phyloP scores from a whole-genome alignment of 2,329 filamentous ascomycete species.

The Leptoxyphium fumago region DNA sequence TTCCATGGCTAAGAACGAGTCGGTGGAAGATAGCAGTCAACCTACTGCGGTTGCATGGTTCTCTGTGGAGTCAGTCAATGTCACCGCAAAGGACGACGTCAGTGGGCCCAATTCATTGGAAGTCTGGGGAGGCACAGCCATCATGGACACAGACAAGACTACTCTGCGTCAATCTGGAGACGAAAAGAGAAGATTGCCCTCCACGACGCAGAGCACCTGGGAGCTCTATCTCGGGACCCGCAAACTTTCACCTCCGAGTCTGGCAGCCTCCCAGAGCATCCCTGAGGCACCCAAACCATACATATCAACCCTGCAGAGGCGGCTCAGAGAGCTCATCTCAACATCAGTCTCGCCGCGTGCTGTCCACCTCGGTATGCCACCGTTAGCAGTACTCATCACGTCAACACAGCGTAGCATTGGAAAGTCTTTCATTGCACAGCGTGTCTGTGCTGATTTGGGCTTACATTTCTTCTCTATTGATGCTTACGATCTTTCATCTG shows the following conservation, averaged over 20 bases:
- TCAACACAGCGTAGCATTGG: constrained; percentile 91
- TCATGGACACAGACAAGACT: constrained; percentile 73
- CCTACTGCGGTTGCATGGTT: constrained; percentile 66
- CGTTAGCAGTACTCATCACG: constrained; percentile 72
- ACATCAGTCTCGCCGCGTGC: constrained; percentile 80
- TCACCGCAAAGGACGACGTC: constrained; percentile 31
- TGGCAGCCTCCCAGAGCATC: constrained; percentile 12
- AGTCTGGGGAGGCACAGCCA: constrained; percentile 72
- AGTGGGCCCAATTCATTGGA: constrained; percentile 48
- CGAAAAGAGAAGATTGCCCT: constrained; percentile 65
- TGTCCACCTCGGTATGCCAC: constrained; percentile 73
- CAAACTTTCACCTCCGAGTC: constrained; percentile 39
- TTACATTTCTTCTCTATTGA: constrained; percentile 81
- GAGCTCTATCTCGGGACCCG: constrained; percentile 73
- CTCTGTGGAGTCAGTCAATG: constrained; percentile 60
- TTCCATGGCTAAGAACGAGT: constrained; percentile 25
- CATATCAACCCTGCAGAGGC: constrained; percentile 36
- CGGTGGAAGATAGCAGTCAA: constrained; percentile 33
- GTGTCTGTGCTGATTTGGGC: constrained; percentile 76
- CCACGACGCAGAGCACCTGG: constrained; percentile 65
- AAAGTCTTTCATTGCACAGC: constrained; percentile 63
- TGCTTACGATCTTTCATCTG: constrained; percentile 86
- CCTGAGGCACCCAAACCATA: constrained; percentile 27
- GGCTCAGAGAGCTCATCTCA: constrained; percentile 70
- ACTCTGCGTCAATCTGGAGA: constrained; percentile 86